A percentile compares a stretch with the other conserved stretches of the same genome.
Evolutionary conservation across 2,329 filamentous ascomycete species (phyloP).

Genomic region (Claviceps lovelessii): DNA sequence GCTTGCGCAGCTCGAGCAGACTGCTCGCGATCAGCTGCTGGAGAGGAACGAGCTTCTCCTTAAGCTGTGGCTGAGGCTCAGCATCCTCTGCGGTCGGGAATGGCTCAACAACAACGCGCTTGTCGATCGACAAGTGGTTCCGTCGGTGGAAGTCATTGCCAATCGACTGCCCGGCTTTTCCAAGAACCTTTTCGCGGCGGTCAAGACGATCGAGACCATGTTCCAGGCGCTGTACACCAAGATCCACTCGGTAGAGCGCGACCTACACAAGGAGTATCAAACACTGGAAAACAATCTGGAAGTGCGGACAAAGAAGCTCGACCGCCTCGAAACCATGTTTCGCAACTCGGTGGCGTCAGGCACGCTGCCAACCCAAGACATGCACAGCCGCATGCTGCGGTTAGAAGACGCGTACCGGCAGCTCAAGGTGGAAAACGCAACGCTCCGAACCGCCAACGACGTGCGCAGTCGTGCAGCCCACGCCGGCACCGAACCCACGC

Average conservation of each 20-base stretch:
- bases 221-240: constrained; percentile 64
- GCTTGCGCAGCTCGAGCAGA: constrained; percentile 59
- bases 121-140: constrained; percentile 70
- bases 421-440: constrained; percentile 52
- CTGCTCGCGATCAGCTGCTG: constrained; percentile 71
- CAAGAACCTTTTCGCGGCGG: constrained; percentile 72
- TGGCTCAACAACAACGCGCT: constrained; percentile 85
- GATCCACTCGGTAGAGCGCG: constrained; percentile 74
- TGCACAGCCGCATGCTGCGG: constrained; percentile 34
- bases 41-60: constrained; percentile 84
- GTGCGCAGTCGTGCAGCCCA: constrained; percentile 37
- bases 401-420: constrained; percentile 48
- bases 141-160: constrained; percentile 71
- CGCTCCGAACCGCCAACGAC: constrained; percentile 50
- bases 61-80: constrained; percentile 79
- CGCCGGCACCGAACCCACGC: constrained; percentile 23
- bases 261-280: constrained; percentile 84
- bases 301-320: constrained; percentile 67
- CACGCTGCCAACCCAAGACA: constrained; percentile 26
- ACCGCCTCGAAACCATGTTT: constrained; percentile 69
- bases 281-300: constrained; percentile 70
- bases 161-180: constrained; percentile 79
- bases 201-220: constrained; percentile 75
- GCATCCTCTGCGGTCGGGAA: constrained; percentile 72
- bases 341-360: constrained; percentile 46